Percentiles rank a stretch among this genome's conserved stretches.
Evolutionary conservation across 805 yeast species (phyloP).

Genomic region (Ogataea nakhonphanomensis): DNA sequence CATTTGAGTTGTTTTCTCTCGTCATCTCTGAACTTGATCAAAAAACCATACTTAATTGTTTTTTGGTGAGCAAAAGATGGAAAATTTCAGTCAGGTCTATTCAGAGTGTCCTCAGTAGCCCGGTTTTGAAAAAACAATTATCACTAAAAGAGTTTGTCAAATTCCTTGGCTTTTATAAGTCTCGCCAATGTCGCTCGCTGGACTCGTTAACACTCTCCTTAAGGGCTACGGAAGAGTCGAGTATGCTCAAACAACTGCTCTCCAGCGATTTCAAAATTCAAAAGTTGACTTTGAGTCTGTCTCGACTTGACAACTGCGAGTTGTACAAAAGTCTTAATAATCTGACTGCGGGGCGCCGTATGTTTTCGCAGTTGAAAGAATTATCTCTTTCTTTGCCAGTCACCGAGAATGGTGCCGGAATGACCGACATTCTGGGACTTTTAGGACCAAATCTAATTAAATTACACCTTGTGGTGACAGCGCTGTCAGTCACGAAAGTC

Average conservation of each 20-base stretch:
- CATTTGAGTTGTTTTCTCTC: constrained; percentile 22
- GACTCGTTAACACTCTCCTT: constrained; percentile 8
- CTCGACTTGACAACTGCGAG: constrained; percentile 8
- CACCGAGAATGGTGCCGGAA: constrained; percentile 16
- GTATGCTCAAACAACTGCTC: constrained; percentile 15
- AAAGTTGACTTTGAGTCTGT: constrained; percentile 7
- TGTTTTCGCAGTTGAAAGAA: constrained; percentile 13
- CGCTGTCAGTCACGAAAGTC: constrained; percentile 1
- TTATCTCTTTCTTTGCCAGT: constrained; percentile 15
- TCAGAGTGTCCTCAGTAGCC: constrained; percentile 15
- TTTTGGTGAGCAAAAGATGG: constrained; percentile 22
- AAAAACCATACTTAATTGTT: constrained; percentile 12
- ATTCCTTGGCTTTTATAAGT: constrained; percentile 14
- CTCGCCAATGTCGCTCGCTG: constrained; percentile 8
- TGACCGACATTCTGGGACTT: constrained; percentile 12
- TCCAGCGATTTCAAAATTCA: constrained; percentile 9
- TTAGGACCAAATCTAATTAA: constrained; percentile 10
- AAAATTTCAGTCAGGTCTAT: constrained; percentile 6
- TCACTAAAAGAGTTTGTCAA: constrained; percentile 13
- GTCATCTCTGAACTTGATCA: constrained; percentile 19
- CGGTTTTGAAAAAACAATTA: constrained; percentile 9
- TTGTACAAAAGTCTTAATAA: constrained; percentile 8
- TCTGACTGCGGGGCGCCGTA: constrained; percentile 10
- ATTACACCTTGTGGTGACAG: constrained; percentile 11
- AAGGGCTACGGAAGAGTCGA: constrained; percentile 16